Evolutionary conservation across 1,284 basidiomycete species (phyloP), one percentile per base, ranked within the genome.

Genomic region (Rhodotorula mucilaginosa): DNA sequence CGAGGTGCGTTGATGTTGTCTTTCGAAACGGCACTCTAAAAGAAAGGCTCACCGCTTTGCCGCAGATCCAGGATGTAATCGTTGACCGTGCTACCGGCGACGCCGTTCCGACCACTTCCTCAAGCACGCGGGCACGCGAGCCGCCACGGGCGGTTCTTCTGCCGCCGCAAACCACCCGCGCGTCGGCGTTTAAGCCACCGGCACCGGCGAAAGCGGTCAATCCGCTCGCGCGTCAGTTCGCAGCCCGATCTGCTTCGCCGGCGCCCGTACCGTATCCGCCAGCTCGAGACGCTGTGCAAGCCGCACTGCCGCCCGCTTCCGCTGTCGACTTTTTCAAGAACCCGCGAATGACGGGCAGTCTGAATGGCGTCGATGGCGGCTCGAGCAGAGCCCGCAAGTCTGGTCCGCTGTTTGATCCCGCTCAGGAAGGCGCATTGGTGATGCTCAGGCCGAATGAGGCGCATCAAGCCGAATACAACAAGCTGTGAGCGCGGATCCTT

Each of bases 391-490:
- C n/a, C 26, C 54, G 48, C n/a, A 65, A 58, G 39, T 54, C 61
- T 8, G 79, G 75, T 54, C 74, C 78, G 8, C 72, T 78, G 58
- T 80, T 80, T 58, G 88, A 96, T 79, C 91, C 93, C 2, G 81
- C 86, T 6, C 86, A 85, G 4, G 85, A 88, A 61, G 90, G 87
- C 1, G 93, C 94, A 0, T 82, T 99, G 13, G 89, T 97, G 13
- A 92, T 99, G 91, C 90, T 88, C 72, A 83, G 86, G 5, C 93
- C 93, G 0, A 87, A 86, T 7, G 84, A 86, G 70, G 86, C 86
- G 49, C 89, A 93, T 74, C 86, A 88, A 61, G 83, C 83, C 56
- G 86, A 83, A 75, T 87, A 85, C 77, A 93, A 93, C 80, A 88
- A 87, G 77, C 89, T 88, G 91, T 92, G 70, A 62, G 84, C 70